Percentiles rank a stretch among this genome's conserved stretches.
Evolutionary conservation across 2,329 filamentous ascomycete genomes (phyloP).

Genomic region (Dactylonectria estremocensis): DNA sequence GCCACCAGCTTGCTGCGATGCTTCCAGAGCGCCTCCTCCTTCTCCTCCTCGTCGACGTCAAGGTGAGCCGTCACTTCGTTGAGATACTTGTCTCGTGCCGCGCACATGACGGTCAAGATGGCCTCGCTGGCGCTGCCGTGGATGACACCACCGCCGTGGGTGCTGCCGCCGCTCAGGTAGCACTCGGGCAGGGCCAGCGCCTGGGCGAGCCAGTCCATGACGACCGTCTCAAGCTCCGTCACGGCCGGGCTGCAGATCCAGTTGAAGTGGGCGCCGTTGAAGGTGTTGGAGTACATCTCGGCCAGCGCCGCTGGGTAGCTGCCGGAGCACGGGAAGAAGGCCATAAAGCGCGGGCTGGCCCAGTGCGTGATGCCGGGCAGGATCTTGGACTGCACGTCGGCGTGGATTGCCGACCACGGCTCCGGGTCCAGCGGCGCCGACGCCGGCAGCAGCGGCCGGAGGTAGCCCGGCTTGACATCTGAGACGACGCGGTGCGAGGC

Average conservation of each 20-base stretch:
- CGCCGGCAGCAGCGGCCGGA: constrained; percentile 82
- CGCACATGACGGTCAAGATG: constrained; percentile 88
- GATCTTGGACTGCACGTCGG: constrained; percentile 88
- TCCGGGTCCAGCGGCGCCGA: constrained; percentile 77
- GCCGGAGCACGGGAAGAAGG: constrained; percentile 89
- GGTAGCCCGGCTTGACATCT: constrained; percentile 86
- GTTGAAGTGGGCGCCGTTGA: constrained; percentile 94
- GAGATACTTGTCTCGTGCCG: constrained; percentile 86
- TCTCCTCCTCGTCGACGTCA: constrained; percentile 68
- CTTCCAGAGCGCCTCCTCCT: constrained; percentile 78
- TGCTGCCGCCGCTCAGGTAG: constrained; percentile 81
- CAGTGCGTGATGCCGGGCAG: constrained; percentile 95
- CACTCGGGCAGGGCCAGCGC: constrained; percentile 80
- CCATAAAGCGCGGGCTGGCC: constrained; percentile 95
- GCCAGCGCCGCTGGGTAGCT: constrained; percentile 90
- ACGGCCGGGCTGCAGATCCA: constrained; percentile 95
- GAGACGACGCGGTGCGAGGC: constrained; percentile 80
- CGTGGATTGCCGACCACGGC: constrained; percentile 84
- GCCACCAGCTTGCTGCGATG: constrained; percentile 75
- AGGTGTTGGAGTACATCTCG: constrained; percentile 91
- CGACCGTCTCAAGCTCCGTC: constrained; percentile 93
- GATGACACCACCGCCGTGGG: constrained; percentile 88
- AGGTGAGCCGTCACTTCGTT: constrained; percentile 69
- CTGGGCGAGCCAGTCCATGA: constrained; percentile 92
- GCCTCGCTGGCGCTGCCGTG: constrained; percentile 93